Evolutionary conservation across 176 grass and related monocot genomes (phyloP).

Genomic region (Triticum urartu): DNA sequence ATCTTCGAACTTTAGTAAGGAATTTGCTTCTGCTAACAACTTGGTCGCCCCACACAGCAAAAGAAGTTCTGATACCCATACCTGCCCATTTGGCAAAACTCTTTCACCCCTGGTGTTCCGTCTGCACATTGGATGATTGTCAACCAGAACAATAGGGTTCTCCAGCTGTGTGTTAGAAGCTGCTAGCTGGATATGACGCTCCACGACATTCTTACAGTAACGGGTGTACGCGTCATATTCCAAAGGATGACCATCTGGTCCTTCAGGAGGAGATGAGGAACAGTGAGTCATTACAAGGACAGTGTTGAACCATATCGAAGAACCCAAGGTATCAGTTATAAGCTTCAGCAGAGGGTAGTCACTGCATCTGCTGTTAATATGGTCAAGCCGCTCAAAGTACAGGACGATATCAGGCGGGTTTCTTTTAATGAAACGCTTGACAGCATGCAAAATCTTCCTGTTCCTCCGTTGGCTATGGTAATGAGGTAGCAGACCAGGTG

Average conservation of each 20-base stretch:
- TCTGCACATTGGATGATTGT: slow-evolving; percentile 75
- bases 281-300: slow-evolving; percentile 84
- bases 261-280: slow-evolving; percentile 68
- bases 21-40: slow-evolving; percentile 74
- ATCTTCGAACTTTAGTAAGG: slow-evolving; percentile 86
- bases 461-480: slow-evolving; percentile 49
- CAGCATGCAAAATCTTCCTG: slow-evolving; percentile 65
- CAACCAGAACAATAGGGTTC: slow-evolving; percentile 64
- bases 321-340: slow-evolving; percentile 83
- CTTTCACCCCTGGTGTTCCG: slow-evolving; percentile 70
- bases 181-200: slow-evolving; percentile 56
- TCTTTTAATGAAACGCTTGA: slow-evolving; percentile 73
- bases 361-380: slow-evolving; percentile 54
- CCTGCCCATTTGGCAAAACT: slow-evolving; percentile 66
- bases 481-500: slow-evolving; percentile 71
- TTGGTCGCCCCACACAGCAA: slow-evolving; percentile 81
- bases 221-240: slow-evolving; percentile 68
- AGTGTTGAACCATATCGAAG: slow-evolving; percentile 94
- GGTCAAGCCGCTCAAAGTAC: slow-evolving; percentile 77
- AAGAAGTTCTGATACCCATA: slow-evolving; percentile 69
- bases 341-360: slow-evolving; percentile 78
- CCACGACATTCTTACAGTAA: slow-evolving; percentile 61
- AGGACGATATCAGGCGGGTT: slow-evolving; percentile 77
- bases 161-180: slow-evolving; percentile 69
- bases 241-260: slow-evolving; percentile 80